phyloP scores from a whole-genome alignment of 208 protist genomes.

The Zelonia costaricensis region DNA sequence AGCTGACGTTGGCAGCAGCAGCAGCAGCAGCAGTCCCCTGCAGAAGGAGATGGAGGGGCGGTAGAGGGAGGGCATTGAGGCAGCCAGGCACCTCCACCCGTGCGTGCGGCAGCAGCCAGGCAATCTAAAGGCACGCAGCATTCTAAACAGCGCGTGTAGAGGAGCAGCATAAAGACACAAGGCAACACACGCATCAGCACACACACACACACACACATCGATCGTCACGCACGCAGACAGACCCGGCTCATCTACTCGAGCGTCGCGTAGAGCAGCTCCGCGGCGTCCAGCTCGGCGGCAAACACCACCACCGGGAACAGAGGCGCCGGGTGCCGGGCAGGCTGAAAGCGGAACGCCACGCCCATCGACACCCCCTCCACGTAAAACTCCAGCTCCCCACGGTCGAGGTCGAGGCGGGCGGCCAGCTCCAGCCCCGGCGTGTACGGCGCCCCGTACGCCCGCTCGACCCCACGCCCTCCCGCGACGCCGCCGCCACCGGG shows the following conservation, averaged over 20 bases:
- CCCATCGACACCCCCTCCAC: constrained; percentile 52
- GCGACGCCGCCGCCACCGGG: not conserved
- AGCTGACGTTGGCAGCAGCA: too few species aligned
- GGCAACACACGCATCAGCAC: too few species aligned
- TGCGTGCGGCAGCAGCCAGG: too few species aligned
- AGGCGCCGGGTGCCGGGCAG: constrained; percentile 38
- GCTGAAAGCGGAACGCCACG: constrained; percentile 58
- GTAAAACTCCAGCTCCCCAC: constrained; percentile 47
- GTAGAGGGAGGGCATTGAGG: too few species aligned
- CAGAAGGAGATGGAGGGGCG: too few species aligned
- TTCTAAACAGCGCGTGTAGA: too few species aligned
- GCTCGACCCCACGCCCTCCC: not conserved
- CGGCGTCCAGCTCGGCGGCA: constrained; percentile 38
- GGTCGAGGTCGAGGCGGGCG: constrained; percentile 42
- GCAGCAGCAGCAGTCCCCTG: too few species aligned
- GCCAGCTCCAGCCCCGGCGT: constrained; percentile 42
- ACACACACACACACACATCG: too few species aligned
- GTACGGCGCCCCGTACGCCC: constrained; percentile 51
- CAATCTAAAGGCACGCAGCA: too few species aligned
- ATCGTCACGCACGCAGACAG: not conserved
- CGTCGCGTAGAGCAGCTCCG: constrained; percentile 44
- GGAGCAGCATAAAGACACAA: too few species aligned
- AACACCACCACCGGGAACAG: constrained; percentile 68
- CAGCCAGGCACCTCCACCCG: too few species aligned
- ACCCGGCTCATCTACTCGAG: too few species aligned